Base-by-base conservation (phyloP, 2,329 filamentous ascomycete genomes). In the Phialemonium atrogriseum region DNA sequence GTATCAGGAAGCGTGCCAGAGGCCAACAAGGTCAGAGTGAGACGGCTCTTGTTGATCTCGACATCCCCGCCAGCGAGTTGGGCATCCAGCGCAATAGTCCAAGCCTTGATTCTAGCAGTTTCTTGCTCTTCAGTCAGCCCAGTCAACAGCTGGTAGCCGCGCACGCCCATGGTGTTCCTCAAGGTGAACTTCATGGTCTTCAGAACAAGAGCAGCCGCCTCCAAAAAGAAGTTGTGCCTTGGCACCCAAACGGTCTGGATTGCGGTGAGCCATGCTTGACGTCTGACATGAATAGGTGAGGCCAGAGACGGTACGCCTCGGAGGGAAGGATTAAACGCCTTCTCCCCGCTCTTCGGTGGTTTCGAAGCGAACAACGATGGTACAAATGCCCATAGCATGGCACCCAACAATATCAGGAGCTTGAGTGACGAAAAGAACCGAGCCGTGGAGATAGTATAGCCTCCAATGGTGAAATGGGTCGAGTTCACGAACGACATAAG, bases 241-340 rank as follows among this genome's bases (percentile, higher is more conserved):
- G 89, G 89, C 10, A 95, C 84, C 74, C 87, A 93, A 15, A 94
- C 84, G 4, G 83, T 89, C 58, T 94, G 88, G 37, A 94, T 80
- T 7, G 88, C 84, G 4, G 88, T 95, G 35, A 93, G 77, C 88
- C 89, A 95, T 19, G 88, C 88, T 53, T 87, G 84, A 38, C 82
- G 78, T 30, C 87, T 80, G 27, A 94, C 82, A 44, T 91, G 77
- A 35, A 93, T 86, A 0, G 88, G 81, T 0, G 86, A 88, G 4
- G 84, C 77, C 35, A 86, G 65, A 3, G 84, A 86, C 3, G 83
- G 82, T 5, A 76, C 79, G 12, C 70, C 63, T 41, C 62, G 54
- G 5, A 69, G 54, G 2, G 60, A 54, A 6, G 51, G 22, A 26
- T 33, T 45, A 20, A 21, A 16, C 16, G 37, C 40, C 27, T 55